phyloP scores from a whole-genome alignment of 495 filamentous ascomycete species.

The Corynascus novoguineensis region DNA sequence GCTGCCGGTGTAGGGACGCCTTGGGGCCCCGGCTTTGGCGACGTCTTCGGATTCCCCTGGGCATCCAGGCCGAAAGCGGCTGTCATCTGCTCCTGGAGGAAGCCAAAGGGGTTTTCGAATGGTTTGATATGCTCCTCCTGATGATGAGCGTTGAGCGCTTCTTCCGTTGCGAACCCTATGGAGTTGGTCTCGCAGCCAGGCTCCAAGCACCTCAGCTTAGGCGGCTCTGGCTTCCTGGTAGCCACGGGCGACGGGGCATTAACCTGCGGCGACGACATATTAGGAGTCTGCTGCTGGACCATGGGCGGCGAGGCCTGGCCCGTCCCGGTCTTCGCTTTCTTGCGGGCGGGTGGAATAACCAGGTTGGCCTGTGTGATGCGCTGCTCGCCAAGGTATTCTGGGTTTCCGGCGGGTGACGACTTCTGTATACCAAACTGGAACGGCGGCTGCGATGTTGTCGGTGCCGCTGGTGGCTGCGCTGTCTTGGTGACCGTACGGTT shows the following conservation, averaged over 20 bases:
- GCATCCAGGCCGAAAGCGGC: conserved; percentile 40
- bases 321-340: conserved; percentile 46
- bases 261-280: conserved; percentile 47
- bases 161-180: conserved; percentile 51
- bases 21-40: conserved; percentile 15
- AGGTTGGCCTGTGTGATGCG: conserved; percentile 47
- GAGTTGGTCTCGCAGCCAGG: conserved; percentile 40
- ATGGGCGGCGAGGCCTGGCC: conserved; percentile 24
- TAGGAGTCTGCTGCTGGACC: conserved; percentile 24
- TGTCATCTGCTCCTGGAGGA: conserved; percentile 42
- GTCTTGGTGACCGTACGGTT: conserved; percentile 38
- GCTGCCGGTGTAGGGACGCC: conserved; percentile 18
- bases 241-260: conserved; percentile 43
- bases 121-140: conserved; percentile 52
- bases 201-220: conserved; percentile 41
- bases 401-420: conserved; percentile 67
- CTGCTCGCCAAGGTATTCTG: conserved; percentile 46
- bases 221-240: conserved; percentile 34
- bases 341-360: conserved; percentile 47
- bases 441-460: conserved; percentile 59
- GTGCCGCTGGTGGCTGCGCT: conserved; percentile 53
- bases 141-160: conserved; percentile 46
- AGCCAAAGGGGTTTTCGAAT: conserved; percentile 48
- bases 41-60: conserved; percentile 37
- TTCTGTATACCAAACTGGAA: conserved; percentile 63